Evolutionary conservation across 805 yeast genomes (phyloP).

Genomic region (Barnettozyma sucrosica): DNA sequence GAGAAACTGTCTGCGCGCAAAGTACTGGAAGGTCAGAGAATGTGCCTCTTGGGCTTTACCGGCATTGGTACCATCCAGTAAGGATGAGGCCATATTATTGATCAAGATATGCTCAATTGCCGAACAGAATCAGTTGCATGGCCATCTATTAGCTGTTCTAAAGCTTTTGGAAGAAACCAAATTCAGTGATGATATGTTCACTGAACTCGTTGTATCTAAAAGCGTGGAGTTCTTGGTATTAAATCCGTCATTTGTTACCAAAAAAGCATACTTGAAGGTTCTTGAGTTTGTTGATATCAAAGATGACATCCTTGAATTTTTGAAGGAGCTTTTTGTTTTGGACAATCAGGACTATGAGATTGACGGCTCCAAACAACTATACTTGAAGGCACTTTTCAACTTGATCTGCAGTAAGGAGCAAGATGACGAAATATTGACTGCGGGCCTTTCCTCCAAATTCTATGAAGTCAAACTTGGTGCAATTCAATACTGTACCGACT

Average conservation of each 20-base stretch:
- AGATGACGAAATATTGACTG: conserved; percentile 23
- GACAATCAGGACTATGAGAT: conserved; percentile 26
- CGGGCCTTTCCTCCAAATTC: conserved; percentile 33
- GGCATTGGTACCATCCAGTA: conserved; percentile 36
- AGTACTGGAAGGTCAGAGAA: conserved; percentile 81
- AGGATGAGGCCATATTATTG: conserved; percentile 26
- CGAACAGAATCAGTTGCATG: conserved; percentile 51
- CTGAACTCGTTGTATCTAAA: not conserved
- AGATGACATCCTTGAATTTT: conserved; percentile 10
- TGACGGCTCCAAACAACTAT: conserved; percentile 48
- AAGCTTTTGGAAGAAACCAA: conserved; percentile 22
- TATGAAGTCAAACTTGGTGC: conserved; percentile 43
- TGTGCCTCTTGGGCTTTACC: conserved; percentile 72
- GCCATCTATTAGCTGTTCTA: conserved; percentile 45
- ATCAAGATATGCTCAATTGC: conserved; percentile 18
- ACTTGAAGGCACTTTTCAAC: conserved; percentile 30
- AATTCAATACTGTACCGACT: conserved; percentile 27
- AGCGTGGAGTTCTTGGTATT: conserved; percentile 15
- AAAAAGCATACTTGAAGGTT: conserved; percentile 29
- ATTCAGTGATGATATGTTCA: not conserved
- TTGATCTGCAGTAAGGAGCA: conserved; percentile 20
- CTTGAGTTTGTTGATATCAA: conserved; percentile 4
- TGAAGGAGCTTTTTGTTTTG: conserved; percentile 33
- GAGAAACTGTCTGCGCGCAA: conserved; percentile 41
- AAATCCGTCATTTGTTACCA: conserved; percentile 29